Conservation (phyloP, 305 asterid species). For the Fraxinus greggii region DNA sequence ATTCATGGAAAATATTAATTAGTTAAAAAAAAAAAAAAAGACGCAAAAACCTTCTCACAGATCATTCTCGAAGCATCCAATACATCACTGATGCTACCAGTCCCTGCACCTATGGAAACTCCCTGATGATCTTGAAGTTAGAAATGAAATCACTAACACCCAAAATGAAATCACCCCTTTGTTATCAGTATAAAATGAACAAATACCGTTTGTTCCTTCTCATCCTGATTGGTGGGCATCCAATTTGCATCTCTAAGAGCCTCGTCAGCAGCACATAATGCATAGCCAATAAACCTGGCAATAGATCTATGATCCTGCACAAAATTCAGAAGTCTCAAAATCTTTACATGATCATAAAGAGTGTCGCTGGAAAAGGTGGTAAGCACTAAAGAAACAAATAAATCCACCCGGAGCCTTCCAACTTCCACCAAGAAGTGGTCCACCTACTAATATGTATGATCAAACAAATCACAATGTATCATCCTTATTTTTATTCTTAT, state of each 20-base stretch:
- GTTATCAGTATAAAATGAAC: slow-evolving; percentile 14
- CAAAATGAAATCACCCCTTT: slow-evolving; percentile 5
- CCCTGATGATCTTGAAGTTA: slow-evolving; percentile 64
- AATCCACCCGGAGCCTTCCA: background rate
- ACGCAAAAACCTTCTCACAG: slow-evolving; percentile 73
- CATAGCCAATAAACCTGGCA: slow-evolving; percentile 90
- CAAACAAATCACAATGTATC: background rate
- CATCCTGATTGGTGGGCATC: slow-evolving; percentile 67
- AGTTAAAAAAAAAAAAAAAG: slow-evolving; percentile 9
- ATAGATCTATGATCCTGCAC: slow-evolving; percentile 82
- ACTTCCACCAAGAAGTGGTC: background rate
- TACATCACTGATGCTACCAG: slow-evolving; percentile 85
- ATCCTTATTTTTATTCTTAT: background rate
- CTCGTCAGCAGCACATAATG: slow-evolving; percentile 92
- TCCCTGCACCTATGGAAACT: slow-evolving; percentile 98
- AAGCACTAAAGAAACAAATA: background rate
- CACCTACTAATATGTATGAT: background rate
- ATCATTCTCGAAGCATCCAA: slow-evolving; percentile 87
- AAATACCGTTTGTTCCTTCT: slow-evolving; percentile 89
- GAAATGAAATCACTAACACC: slow-evolving; percentile 23
- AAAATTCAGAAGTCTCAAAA: slow-evolving; percentile 19
- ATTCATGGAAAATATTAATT: background rate
- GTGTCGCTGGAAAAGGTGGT: background rate
- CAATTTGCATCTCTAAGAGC: slow-evolving; percentile 94
- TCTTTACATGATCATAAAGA: slow-evolving; percentile 12